Percentiles rank a stretch among this genome's conserved stretches.
phyloP scores from a whole-genome alignment of 228 moss, liverwort and hornwort genomes.

The Sphagnum magellanicum region DNA sequence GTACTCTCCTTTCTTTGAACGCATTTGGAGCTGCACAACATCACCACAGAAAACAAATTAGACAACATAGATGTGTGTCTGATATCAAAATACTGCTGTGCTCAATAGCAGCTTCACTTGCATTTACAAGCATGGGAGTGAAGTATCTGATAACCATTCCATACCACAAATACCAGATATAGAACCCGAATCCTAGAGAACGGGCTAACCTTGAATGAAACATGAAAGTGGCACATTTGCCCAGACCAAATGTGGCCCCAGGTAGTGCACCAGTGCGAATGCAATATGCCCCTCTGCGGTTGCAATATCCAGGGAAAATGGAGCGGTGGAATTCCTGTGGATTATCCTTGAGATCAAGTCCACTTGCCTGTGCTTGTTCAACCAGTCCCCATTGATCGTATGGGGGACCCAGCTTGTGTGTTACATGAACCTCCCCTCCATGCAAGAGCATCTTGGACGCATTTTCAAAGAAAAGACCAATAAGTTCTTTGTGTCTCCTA shows the following conservation, averaged over 20 bases:
- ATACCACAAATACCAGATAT: too few relatives aligned
- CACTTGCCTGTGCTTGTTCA: slow-evolving; percentile 8
- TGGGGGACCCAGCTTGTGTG: slow-evolving; percentile 20
- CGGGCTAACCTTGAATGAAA: slow-evolving; percentile 3
- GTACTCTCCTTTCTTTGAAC: too few relatives aligned
- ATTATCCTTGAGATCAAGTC: slow-evolving; percentile 4
- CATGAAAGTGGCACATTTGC: slow-evolving; percentile 9
- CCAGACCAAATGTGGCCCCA: slow-evolving; percentile 6
- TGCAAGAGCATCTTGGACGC: slow-evolving; percentile 14
- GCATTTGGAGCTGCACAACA: too few relatives aligned
- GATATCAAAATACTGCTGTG: too few relatives aligned
- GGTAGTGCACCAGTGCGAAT: slow-evolving; percentile 5
- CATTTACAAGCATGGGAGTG: too few relatives aligned
- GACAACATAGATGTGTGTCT: too few relatives aligned
- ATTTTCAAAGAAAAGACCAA: slow-evolving; percentile 18
- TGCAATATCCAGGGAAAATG: slow-evolving; percentile 14
- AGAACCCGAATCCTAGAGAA: neutral
- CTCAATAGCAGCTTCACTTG: too few relatives aligned
- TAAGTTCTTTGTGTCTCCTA: slow-evolving; percentile 18
- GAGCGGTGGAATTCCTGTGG: slow-evolving; percentile 2
- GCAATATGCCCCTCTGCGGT: slow-evolving; percentile 9
- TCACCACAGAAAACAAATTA: too few relatives aligned
- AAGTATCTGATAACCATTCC: too few relatives aligned
- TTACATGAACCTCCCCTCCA: slow-evolving; percentile 19
- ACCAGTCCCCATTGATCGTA: slow-evolving; percentile 31